Percentiles rank a stretch among this genome's conserved stretches.
Conservation (phyloP, 768 basidiomycete species). For the Obba rivulosa region DNA sequence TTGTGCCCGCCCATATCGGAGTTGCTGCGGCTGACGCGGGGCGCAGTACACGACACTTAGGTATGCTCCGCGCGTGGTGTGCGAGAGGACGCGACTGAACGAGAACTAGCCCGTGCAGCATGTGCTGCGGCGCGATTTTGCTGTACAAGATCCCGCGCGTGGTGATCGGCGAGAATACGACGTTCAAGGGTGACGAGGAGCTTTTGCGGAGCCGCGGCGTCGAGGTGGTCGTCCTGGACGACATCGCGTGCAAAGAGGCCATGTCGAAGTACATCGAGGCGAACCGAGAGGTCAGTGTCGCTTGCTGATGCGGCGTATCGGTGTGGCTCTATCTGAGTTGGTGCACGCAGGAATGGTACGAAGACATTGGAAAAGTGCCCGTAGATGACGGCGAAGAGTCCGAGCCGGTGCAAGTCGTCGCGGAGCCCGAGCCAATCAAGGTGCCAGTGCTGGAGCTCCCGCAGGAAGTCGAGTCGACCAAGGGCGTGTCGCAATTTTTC, state of each 20-base stretch:
- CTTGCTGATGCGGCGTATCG: slow-evolving; percentile 4
- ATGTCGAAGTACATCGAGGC: slow-evolving; percentile 53
- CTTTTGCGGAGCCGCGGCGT: slow-evolving; percentile 48
- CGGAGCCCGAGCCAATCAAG: too few relatives aligned
- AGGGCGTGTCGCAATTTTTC: too few relatives aligned
- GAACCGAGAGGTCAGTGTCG: slow-evolving; percentile 43
- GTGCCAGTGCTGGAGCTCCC: too few relatives aligned
- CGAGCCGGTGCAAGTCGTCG: too few relatives aligned
- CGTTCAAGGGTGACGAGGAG: slow-evolving; percentile 49
- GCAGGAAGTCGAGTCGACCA: too few relatives aligned
- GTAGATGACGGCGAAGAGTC: too few relatives aligned
- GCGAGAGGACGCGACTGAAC: neutral
- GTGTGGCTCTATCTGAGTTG: slow-evolving; percentile 4
- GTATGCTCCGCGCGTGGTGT: slow-evolving; percentile 15
- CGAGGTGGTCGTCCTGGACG: slow-evolving; percentile 35
- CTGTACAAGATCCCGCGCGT: slow-evolving; percentile 61
- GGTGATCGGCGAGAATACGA: slow-evolving; percentile 60
- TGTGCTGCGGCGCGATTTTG: slow-evolving; percentile 62
- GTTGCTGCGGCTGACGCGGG: neutral
- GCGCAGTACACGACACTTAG: slow-evolving; percentile 35
- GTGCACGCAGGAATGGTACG: slow-evolving; percentile 46
- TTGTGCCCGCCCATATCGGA: neutral
- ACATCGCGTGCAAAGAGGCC: slow-evolving; percentile 45
- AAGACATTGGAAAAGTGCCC: slow-evolving; percentile 50
- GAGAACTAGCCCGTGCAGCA: slow-evolving; percentile 47